Evolutionary conservation across 2,329 filamentous ascomycete genomes (phyloP).

Genomic region (Bertia moriformis): DNA sequence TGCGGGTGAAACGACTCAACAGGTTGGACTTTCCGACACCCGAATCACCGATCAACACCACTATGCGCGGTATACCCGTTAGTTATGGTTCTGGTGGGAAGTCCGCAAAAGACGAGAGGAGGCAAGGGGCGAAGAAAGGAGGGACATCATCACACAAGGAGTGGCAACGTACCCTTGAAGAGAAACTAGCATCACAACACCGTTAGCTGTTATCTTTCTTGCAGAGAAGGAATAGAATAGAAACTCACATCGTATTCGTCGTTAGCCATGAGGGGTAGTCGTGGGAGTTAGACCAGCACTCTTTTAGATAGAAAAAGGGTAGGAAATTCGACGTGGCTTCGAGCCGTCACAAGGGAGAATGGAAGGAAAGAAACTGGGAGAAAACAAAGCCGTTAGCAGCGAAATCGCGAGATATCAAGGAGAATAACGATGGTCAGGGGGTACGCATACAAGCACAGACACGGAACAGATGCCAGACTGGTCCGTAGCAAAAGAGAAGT

Average conservation of each 20-base stretch:
- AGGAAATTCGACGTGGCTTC: background rate
- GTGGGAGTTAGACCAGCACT: background rate
- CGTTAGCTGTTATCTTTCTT: conserved; percentile 1
- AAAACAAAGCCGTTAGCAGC: background rate
- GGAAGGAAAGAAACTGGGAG: background rate
- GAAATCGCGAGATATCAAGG: background rate
- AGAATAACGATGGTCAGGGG: background rate
- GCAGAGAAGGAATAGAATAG: conserved; percentile 1
- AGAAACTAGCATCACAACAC: conserved; percentile 6
- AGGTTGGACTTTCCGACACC: conserved; percentile 99
- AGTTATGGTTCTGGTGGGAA: conserved; percentile 4
- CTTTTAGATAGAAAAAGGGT: background rate
- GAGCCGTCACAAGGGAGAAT: background rate
- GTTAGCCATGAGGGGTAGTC: conserved; percentile 80
- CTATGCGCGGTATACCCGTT: conserved; percentile 31
- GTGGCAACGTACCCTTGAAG: conserved; percentile 16
- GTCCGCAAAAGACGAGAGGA: no score
- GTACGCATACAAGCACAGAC: no score
- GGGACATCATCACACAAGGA: conserved; percentile 30
- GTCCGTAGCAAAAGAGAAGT: no score
- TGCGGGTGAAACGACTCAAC: conserved; percentile 96
- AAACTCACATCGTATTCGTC: conserved; percentile 96
- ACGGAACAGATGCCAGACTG: no score
- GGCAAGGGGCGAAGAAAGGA: background rate
- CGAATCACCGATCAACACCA: conserved; percentile 97